Evolutionary conservation across 495 filamentous ascomycete species (phyloP).

Genomic region (Beverwykella pulmonaria): DNA sequence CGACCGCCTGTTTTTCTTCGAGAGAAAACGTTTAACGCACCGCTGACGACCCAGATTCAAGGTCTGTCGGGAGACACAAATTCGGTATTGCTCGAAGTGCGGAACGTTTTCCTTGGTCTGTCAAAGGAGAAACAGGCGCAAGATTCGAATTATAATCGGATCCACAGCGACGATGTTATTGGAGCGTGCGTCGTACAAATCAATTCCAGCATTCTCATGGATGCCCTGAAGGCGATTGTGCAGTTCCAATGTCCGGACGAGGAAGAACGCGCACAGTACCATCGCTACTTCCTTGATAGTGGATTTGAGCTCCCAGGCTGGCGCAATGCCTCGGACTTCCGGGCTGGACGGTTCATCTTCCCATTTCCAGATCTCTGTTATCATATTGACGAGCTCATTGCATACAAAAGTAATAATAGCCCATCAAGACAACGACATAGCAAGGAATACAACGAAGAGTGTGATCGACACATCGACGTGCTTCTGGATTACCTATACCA

Average conservation of each 20-base stretch:
- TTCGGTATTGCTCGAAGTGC: neutral
- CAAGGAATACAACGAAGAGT: conserved; percentile 5
- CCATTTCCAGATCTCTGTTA: conserved; percentile 7
- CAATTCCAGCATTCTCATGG: neutral
- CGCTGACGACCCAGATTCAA: neutral
- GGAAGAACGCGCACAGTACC: neutral
- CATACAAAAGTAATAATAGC: neutral
- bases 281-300: neutral
- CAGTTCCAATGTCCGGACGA: conserved; percentile 1
- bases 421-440: neutral
- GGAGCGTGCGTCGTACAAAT: neutral
- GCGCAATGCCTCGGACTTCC: neutral
- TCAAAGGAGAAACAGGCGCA: neutral
- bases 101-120: conserved; percentile 3
- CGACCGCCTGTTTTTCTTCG: neutral
- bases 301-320: neutral
- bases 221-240: conserved; percentile 4
- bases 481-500: conserved; percentile 1
- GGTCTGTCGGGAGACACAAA: neutral
- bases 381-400: conserved; percentile 10
- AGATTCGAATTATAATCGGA: neutral
- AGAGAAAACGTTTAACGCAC: neutral
- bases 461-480: conserved; percentile 7
- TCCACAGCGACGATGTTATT: conserved; percentile 3
- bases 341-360: neutral